Conservation (phyloP, 345 rosid genomes). For the Eucalyptus fibrosa region DNA sequence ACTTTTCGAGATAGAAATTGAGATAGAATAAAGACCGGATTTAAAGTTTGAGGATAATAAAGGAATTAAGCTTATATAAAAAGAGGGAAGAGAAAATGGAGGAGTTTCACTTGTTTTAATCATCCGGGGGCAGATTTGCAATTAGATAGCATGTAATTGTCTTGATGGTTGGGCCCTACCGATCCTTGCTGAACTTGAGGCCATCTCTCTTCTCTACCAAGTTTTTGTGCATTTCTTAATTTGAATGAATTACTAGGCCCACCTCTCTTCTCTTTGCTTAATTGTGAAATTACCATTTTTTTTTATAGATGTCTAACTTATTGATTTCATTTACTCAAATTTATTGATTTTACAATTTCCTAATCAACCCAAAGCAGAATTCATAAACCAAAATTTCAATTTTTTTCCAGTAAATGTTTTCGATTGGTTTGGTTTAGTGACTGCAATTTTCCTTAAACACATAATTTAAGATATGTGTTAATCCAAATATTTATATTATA, state of each 20-base stretch:
- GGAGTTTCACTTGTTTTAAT: too few relatives aligned
- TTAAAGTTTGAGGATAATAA: background rate
- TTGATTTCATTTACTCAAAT: background rate
- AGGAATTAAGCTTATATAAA: background rate
- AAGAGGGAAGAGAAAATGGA: background rate
- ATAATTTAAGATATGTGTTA: too few relatives aligned
- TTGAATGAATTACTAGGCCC: background rate
- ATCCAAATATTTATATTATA: too few relatives aligned
- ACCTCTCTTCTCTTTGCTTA: background rate
- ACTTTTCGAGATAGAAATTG: rapidly evolving
- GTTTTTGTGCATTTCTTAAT: background rate
- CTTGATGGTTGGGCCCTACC: background rate
- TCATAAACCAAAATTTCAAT: too few relatives aligned
- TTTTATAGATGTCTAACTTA: too few relatives aligned
- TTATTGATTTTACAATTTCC: background rate
- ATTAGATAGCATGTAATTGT: background rate
- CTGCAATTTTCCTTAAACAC: too few relatives aligned
- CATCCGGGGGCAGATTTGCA: background rate
- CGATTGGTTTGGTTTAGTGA: background rate
- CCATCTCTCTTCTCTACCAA: background rate
- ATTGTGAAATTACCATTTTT: background rate
- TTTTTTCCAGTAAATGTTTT: too few relatives aligned
- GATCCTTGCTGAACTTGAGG: background rate
- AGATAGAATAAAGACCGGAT: too few relatives aligned
- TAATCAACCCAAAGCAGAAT: too few relatives aligned